Percentiles rank a stretch among this genome's conserved stretches.
Evolutionary conservation across 148 eudicot genomes (phyloP).

Genomic region (Spergularia marina): DNA sequence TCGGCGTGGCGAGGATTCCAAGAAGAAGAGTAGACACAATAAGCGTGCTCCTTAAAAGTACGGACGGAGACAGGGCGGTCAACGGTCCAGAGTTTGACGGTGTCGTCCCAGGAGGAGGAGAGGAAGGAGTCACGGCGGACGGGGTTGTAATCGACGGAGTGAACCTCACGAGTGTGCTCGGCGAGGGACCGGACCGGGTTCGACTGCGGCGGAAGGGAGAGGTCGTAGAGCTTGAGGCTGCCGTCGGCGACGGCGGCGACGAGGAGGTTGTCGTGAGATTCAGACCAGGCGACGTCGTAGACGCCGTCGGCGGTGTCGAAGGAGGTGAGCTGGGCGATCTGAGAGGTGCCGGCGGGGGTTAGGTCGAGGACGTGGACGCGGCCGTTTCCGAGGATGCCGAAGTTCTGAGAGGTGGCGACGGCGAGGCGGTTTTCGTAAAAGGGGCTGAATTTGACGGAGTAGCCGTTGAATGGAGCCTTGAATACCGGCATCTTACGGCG

Average conservation of each 20-base stretch:
- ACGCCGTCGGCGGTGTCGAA: slow-evolving; percentile 97
- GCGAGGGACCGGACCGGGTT: slow-evolving; percentile 79
- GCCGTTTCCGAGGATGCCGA: slow-evolving; percentile 98
- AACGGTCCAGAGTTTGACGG: slow-evolving; percentile 85
- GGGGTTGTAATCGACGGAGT: slow-evolving; percentile 76
- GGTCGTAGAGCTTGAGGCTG: slow-evolving; percentile 78
- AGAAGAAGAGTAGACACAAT: slow-evolving; percentile 72
- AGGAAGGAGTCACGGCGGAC: slow-evolving; percentile 76
- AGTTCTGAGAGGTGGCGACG: slow-evolving; percentile 90
- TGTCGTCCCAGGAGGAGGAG: slow-evolving; percentile 85
- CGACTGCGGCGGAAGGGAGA: slow-evolving; percentile 58
- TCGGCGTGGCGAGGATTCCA: slow-evolving; percentile 95
- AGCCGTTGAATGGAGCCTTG: slow-evolving; percentile 87
- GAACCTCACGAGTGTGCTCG: slow-evolving; percentile 83
- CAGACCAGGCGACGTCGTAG: slow-evolving; percentile 93
- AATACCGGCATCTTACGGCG: slow-evolving; percentile 56
- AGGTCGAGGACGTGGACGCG: slow-evolving; percentile 82
- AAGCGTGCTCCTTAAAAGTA: slow-evolving; percentile 92
- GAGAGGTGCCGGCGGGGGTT: slow-evolving; percentile 34
- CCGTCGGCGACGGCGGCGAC: slow-evolving; percentile 90
- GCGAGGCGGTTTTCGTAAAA: slow-evolving; percentile 84
- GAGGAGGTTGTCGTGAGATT: slow-evolving; percentile 76
- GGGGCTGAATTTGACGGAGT: slow-evolving; percentile 96
- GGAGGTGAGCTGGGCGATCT: slow-evolving; percentile 52
- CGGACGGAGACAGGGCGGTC: slow-evolving; percentile 75